These are phyloP conservation scores for Lentinula detonsa DNA, from an alignment of 768 basidiomycete species.

Conservation along the genomic window DNA sequence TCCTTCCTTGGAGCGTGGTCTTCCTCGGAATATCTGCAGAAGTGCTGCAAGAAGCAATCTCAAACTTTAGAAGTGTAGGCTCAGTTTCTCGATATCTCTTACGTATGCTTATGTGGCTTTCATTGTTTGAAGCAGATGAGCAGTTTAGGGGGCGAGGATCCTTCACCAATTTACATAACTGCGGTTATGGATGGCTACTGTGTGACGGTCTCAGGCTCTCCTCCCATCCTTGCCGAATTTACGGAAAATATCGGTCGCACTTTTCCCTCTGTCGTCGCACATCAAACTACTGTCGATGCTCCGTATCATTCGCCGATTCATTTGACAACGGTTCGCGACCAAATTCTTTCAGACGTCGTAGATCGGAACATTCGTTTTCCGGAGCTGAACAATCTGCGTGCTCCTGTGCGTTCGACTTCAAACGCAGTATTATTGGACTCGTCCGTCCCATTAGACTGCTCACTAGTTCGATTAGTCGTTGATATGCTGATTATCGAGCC, in stretches of 20 bases:
- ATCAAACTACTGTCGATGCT: constrained; percentile 39
- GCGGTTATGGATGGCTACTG: constrained; percentile 41
- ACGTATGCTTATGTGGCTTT: not conserved
- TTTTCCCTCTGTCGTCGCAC: constrained; percentile 21
- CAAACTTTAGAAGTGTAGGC: constrained; percentile 8
- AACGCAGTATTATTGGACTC: constrained; percentile 31
- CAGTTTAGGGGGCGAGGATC: constrained; percentile 6
- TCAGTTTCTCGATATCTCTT: not conserved
- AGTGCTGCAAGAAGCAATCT: constrained; percentile 15
- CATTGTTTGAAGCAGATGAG: not conserved
- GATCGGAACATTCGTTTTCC: constrained; percentile 47
- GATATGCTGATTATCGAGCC: constrained; percentile 46
- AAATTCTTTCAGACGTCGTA: constrained; percentile 37
- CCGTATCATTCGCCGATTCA: constrained; percentile 46
- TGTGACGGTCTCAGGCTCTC: constrained; percentile 54
- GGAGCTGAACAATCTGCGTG: constrained; percentile 35
- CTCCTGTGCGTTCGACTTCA: constrained; percentile 41
- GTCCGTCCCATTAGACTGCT: constrained; percentile 7
- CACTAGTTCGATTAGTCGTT: constrained; percentile 37
- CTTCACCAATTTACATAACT: constrained; percentile 36
- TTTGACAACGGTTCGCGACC: constrained; percentile 23
- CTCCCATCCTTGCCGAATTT: constrained; percentile 42
- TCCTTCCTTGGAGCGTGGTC: constrained; percentile 41
- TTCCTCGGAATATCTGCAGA: constrained; percentile 24
- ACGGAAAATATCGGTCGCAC: constrained; percentile 25